Evolutionary conservation across 345 rosid genomes (phyloP), one percentile per base, ranked within the genome.

Genomic region (Acer saccharum): DNA sequence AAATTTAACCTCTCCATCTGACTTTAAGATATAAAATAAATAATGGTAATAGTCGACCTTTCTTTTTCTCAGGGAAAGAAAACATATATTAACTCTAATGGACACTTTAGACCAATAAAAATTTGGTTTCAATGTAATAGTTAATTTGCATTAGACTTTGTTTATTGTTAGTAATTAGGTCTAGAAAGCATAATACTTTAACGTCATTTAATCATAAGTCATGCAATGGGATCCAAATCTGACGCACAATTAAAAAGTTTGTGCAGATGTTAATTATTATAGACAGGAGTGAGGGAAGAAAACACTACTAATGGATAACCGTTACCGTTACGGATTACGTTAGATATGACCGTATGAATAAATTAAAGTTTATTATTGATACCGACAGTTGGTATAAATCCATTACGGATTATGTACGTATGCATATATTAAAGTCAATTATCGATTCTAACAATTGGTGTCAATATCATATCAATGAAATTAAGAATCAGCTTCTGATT

Each of bases 141-240:
- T n/a, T 46, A 20, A 69, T 44, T 12, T 72, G 52, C 4, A 57
- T 18, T 27, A 14, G 20, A 3, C 2, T 41, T 68, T 7, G 3
- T 52, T 54, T 14, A 54, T 14, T 54, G 20, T 20, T 18, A 7
- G 64, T 43, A 43, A 9, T 62, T 58, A 79, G 60, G 50, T 25
- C 52, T 39, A 10, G 55, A 73, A 67, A 78, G 76, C 27, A 39
- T 3, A 11, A 11, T 9, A 18, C 1, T 29, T 27, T 18, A 48
- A 62, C 50, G 16, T 66, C 11, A 44, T 10, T 21, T 25, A 25
- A 21, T 63, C 62, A 25, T 16, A 3, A 46, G 32, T 10, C 12
- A 18, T 72, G 73, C 76, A 62, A 73, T 77, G 67, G 62, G 76
- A 44, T 81, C 75, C 81, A 69, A 81, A 73, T 77, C 63, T 54